Evolutionary conservation across 2,329 filamentous ascomycete genomes (phyloP).

Genomic region (Aspergillus calidoustus): DNA sequence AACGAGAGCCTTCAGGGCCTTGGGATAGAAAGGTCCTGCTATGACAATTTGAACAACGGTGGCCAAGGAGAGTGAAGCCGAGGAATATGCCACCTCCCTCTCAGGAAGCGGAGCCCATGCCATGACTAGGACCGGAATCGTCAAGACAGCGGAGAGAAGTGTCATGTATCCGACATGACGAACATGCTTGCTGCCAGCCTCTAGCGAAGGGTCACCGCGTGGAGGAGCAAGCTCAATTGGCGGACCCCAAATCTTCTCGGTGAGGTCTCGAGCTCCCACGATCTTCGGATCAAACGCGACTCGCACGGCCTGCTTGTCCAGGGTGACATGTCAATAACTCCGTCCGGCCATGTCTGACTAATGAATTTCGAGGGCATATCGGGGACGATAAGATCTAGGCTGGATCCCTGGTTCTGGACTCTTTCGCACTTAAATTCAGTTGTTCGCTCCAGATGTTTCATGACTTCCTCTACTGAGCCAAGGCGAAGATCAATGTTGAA

Average conservation of each 20-base stretch:
- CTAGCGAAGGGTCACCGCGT: conserved; percentile 38
- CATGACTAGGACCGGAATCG: conserved; percentile 68
- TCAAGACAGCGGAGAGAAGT: conserved; percentile 57
- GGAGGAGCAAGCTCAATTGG: conserved; percentile 47
- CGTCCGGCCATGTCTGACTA: no score
- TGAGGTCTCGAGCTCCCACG: conserved; percentile 56
- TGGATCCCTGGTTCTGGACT: conserved; percentile 52
- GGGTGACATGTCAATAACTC: no score
- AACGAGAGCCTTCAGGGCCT: conserved; percentile 54
- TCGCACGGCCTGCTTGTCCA: no score
- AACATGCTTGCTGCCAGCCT: conserved; percentile 49
- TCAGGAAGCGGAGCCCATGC: conserved; percentile 67
- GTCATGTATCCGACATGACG: conserved; percentile 50
- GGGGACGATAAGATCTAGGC: conserved; percentile 61
- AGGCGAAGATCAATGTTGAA: conserved; percentile 59
- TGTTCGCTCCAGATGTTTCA: conserved; percentile 49
- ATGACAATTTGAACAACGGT: conserved; percentile 68
- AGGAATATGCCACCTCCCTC: conserved; percentile 54
- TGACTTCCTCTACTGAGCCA: conserved; percentile 48
- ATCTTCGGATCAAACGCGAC: conserved; percentile 52
- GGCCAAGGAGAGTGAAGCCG: conserved; percentile 64
- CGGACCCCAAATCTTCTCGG: conserved; percentile 39
- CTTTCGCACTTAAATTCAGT: conserved; percentile 68
- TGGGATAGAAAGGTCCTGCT: conserved; percentile 68
- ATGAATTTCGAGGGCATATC: no score